These are phyloP conservation scores for Cordyceps fumosorosea DNA, from an alignment of 2,329 filamentous ascomycete species.

Conservation along the genomic window DNA sequence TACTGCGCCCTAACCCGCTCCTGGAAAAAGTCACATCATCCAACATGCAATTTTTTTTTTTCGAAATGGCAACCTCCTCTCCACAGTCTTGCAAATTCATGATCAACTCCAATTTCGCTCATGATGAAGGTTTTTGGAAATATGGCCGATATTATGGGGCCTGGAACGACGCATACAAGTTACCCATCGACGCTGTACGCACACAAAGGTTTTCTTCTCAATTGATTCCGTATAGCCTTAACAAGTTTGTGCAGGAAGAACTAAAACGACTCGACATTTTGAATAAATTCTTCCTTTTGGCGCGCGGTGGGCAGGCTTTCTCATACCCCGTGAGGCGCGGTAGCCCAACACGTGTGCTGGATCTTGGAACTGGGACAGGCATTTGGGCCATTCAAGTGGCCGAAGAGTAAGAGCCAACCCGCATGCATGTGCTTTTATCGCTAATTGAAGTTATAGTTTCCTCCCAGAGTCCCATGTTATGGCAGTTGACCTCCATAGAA, in stretches of 20 bases:
- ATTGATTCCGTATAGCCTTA: too few species aligned
- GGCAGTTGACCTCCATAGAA: slow-evolving; percentile 33
- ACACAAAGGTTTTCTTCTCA: too few species aligned
- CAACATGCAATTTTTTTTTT: too few species aligned
- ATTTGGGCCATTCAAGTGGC: slow-evolving; percentile 89
- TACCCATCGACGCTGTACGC: too few species aligned
- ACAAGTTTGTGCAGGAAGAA: slow-evolving; percentile 45
- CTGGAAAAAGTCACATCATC: too few species aligned
- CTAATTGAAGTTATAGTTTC: neutral
- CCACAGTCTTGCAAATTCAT: too few species aligned
- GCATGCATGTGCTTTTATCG: neutral
- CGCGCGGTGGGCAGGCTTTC: slow-evolving; percentile 40
- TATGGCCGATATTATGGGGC: too few species aligned
- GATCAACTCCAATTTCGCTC: too few species aligned
- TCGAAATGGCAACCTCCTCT: too few species aligned
- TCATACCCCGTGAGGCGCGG: slow-evolving; percentile 15
- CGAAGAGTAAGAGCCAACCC: slow-evolving; percentile 46
- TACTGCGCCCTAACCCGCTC: too few species aligned
- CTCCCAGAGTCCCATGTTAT: slow-evolving; percentile 25
- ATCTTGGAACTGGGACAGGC: slow-evolving; percentile 78
- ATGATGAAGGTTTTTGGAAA: too few species aligned
- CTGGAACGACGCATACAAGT: too few species aligned
- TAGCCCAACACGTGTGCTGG: slow-evolving; percentile 36
- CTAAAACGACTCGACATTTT: slow-evolving; percentile 64
- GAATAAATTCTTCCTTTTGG: slow-evolving; percentile 54